Base-by-base conservation (phyloP, 768 basidiomycete genomes). In the Termitomyces sp. region DNA sequence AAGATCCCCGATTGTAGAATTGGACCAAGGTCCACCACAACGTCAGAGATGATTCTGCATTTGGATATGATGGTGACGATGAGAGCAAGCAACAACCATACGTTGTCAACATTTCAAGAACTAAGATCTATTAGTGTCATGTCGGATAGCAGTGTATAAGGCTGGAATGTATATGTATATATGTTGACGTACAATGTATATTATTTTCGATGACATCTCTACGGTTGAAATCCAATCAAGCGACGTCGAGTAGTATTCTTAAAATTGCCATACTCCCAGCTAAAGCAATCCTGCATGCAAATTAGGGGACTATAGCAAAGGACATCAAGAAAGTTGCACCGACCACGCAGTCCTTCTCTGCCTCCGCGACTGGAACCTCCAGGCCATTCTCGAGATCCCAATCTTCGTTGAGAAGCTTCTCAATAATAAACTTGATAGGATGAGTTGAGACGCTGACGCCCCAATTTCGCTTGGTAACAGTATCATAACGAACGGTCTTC, bases 401-500 rank as follows among this genome's bases (percentile, higher is more conserved):
- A 65, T 64, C 75, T 63, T 68, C 68, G 55, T 63, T 70, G 50
- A 67, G 62, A 10, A 72, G 17, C 41, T 75, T 78, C 26, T 92
- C 87, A 60, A 93, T 80, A 49, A 93, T 68, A 4, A 83, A 76
- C n/a, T 74, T 75, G 58, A 94, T 91, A 2, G 78, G 66, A 57
- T 94, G 92, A 8, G 83, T 87, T 17, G 85, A 75, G 17, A 89
- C 66, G 63, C 88, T 83, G 21, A 91, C 91, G 17, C 76, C 72
- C 95, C 95, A 97, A 1, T 83, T 82, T 14, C 87, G 77, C 63
- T 86, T 83, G 19, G 81, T 80, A 30, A 97, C 89, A 0, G 94
- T 94, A 68, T 98, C 94, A 67, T 93, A 96, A 6, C 84, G 73
- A 50, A 90, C 83, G 15, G 84, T 81, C 66, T 87, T 84, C 23